A percentile compares a stretch with the other conserved stretches of the same genome.
Evolutionary conservation across 495 filamentous ascomycete genomes (phyloP).

Genomic region (Arthonia radiata): DNA sequence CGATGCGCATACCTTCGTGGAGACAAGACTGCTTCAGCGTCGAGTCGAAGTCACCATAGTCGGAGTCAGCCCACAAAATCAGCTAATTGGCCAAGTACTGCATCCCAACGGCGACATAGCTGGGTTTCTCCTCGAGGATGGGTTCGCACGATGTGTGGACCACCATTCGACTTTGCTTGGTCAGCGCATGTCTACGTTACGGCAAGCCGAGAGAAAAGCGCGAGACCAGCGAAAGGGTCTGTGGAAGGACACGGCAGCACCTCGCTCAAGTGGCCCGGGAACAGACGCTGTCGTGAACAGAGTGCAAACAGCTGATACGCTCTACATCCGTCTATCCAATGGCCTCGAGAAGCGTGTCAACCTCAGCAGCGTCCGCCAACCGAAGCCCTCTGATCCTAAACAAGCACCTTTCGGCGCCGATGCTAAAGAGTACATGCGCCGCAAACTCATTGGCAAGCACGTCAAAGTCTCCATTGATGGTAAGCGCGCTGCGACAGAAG

Average conservation of each 20-base stretch:
- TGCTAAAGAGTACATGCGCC: slow-evolving; percentile 86
- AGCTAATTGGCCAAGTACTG: slow-evolving; percentile 44
- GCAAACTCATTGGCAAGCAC: slow-evolving; percentile 86
- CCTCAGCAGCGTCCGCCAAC: slow-evolving; percentile 77
- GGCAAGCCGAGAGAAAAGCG: slow-evolving; percentile 70
- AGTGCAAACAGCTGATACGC: slow-evolving; percentile 69
- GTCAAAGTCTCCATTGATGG: slow-evolving; percentile 72
- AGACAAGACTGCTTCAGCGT: slow-evolving; percentile 61
- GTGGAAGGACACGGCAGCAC: slow-evolving; percentile 51
- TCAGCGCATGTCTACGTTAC: slow-evolving; percentile 54
- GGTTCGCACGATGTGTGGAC: slow-evolving; percentile 77
- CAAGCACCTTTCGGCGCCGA: slow-evolving; percentile 74
- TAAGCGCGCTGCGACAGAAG: slow-evolving; percentile 69
- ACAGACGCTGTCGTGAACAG: slow-evolving; percentile 62
- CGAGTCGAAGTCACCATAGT: slow-evolving; percentile 57
- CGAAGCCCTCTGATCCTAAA: slow-evolving; percentile 55
- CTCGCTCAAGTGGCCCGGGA: slow-evolving; percentile 23
- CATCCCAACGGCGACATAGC: slow-evolving; percentile 82
- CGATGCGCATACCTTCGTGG: slow-evolving; percentile 66
- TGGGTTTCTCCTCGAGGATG: slow-evolving; percentile 62
- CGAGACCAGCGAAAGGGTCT: slow-evolving; percentile 46
- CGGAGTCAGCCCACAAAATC: slow-evolving; percentile 65
- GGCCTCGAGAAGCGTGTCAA: slow-evolving; percentile 74
- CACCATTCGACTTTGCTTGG: slow-evolving; percentile 82
- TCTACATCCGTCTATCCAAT: slow-evolving; percentile 60